A percentile compares a stretch with the other conserved stretches of the same genome.
phyloP scores from a whole-genome alignment of 2,329 filamentous ascomycete species.

The Cryphonectria nitschkei region DNA sequence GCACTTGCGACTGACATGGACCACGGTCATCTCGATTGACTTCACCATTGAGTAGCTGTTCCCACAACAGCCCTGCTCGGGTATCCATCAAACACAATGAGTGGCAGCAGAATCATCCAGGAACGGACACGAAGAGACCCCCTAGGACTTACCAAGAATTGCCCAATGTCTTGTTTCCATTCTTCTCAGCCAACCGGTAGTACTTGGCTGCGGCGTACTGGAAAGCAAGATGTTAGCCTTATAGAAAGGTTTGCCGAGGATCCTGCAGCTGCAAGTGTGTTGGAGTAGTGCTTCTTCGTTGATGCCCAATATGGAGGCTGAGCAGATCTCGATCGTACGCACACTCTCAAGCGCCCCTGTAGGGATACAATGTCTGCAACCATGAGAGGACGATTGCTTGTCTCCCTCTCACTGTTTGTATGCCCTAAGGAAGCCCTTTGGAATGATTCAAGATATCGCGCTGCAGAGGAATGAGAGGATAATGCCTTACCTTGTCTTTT shows the following conservation, averaged over 20 bases:
- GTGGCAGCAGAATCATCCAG: conserved; percentile 8
- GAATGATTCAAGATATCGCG: neutral
- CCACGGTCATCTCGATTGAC: conserved; percentile 8
- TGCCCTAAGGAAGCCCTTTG: neutral
- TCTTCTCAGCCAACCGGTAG: conserved; percentile 86
- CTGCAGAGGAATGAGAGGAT: neutral
- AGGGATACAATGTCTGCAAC: neutral
- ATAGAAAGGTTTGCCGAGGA: conserved; percentile 41
- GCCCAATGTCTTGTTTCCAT: conserved; percentile 86
- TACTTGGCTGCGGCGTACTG: conserved; percentile 85
- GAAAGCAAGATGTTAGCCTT: conserved; percentile 51
- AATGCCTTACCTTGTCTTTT: conserved; percentile 94
- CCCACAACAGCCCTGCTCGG: neutral
- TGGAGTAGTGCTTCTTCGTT: conserved; percentile 33
- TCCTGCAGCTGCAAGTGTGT: conserved; percentile 15
- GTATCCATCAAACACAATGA: conserved; percentile 6
- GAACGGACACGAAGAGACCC: conserved; percentile 29
- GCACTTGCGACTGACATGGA: conserved; percentile 7
- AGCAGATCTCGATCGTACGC: neutral
- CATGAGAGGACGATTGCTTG: neutral
- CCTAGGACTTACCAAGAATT: conserved; percentile 82
- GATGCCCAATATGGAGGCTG: conserved; percentile 43
- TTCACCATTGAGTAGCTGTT: neutral
- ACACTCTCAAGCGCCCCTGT: neutral
- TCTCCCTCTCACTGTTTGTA: neutral